Percentiles rank a stretch among this genome's conserved stretches.
phyloP scores from a whole-genome alignment of 495 filamentous ascomycete species.

The Physcia stellaris region DNA sequence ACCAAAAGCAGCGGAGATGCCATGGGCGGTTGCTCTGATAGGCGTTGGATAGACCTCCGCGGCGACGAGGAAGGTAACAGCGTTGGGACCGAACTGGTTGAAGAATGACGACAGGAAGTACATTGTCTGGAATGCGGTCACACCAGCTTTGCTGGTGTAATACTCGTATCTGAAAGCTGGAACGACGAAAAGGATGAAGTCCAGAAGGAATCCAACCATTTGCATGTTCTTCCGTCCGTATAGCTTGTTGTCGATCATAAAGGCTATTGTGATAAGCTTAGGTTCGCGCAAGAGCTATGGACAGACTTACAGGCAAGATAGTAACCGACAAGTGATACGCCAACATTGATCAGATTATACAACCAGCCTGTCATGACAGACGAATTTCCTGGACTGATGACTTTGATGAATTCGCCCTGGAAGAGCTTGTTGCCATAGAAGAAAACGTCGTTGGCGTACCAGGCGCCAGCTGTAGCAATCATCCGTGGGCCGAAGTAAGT shows the following conservation, averaged over 20 bases:
- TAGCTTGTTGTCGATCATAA: conserved; percentile 81
- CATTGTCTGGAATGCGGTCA: conserved; percentile 80
- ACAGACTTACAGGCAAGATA: conserved; percentile 45
- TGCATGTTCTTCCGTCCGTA: conserved; percentile 90
- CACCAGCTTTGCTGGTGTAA: conserved; percentile 48
- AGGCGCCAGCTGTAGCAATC: conserved; percentile 68
- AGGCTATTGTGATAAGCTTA: conserved; percentile 21
- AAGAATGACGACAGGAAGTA: conserved; percentile 88
- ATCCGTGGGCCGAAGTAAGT: conserved; percentile 69
- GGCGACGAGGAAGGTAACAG: conserved; percentile 80
- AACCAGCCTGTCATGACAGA: conserved; percentile 74
- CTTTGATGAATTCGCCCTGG: conserved; percentile 70
- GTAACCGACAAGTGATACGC: conserved; percentile 71
- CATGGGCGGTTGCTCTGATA: conserved; percentile 81
- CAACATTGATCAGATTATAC: conserved; percentile 81
- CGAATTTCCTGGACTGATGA: conserved; percentile 44
- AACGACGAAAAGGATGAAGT: conserved; percentile 76
- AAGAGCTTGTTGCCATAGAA: conserved; percentile 98
- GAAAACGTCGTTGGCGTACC: conserved; percentile 91
- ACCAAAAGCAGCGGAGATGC: conserved; percentile 71
- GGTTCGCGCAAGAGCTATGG: not conserved
- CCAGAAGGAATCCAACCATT: conserved; percentile 73
- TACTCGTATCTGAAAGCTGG: conserved; percentile 75
- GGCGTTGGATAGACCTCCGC: conserved; percentile 85
- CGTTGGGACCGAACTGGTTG: conserved; percentile 92